Base-by-base conservation (phyloP, 345 rosid genomes). In the Turritis glabra region DNA sequence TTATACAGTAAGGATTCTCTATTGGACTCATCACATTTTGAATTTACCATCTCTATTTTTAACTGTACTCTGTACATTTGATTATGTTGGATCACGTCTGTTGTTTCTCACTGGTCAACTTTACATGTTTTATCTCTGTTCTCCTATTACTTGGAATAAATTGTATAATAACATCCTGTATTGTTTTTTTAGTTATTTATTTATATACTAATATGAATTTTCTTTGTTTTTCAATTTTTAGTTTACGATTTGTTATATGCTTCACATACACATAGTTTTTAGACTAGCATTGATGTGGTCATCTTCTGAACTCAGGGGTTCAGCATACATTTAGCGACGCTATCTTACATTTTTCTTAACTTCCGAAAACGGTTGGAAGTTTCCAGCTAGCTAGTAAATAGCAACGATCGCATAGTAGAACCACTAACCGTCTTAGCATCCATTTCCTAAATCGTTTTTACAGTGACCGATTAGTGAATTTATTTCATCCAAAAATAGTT, bases 31-130 rank as follows among this genome's bases (percentile, higher is more conserved):
- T 67, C 13, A 21, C 40, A 69, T 35, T 62, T 33, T 41, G 18
- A 41, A 27, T 25, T 14, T 33, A 53, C 41, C 10, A 18, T 29
- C 7, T 76, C 48, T 67, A 3, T 32, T 26, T 17, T 51, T n/a
- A n/a, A 67, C 29, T 67, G 62, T 75, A 75, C 41, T 37, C 11
- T 73, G 61, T 75, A 58, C 44, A 75, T 67, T 54, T 58, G 73
- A 59, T 75, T 51, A 1, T 69, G 69, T 69, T 33, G 75, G 75
- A 69, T 76, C 35, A 43, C 51, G 18, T 52, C 40, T 67, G 65
- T 73, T 65, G 73, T 61, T 50, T 65, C n/a, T 74, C 60, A 7
- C 44, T 47, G 19, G 0, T 37, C 53, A 67, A 60, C 63, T 38
- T 67, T 17, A 60, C 74, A 22, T 76, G 56, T 65, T 68, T 15